Conservation (phyloP, 176 grass and related monocot genomes). For the Raddia guianensis region DNA sequence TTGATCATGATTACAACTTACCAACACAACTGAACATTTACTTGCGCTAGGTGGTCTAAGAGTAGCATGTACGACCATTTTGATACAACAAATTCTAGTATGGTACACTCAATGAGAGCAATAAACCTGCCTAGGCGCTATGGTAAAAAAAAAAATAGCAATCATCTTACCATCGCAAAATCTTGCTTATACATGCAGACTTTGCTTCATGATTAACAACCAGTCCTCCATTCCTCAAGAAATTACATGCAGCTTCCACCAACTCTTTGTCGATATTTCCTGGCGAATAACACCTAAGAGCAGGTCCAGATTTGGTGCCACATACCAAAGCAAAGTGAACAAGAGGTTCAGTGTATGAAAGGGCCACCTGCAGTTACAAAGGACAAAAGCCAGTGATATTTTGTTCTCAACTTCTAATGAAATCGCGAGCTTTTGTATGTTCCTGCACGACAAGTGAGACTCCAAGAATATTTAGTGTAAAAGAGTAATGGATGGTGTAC, state of each 20-base stretch:
- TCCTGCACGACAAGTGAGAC: background rate
- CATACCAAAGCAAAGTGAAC: slow-evolving; percentile 96
- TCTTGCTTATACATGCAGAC: slow-evolving; percentile 70
- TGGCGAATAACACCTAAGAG: slow-evolving; percentile 85
- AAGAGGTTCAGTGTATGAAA: slow-evolving; percentile 84
- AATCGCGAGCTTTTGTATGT: background rate
- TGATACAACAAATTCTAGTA: background rate
- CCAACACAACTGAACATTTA: background rate
- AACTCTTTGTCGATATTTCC: slow-evolving; percentile 94
- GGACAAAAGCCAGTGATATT: slow-evolving; percentile 9
- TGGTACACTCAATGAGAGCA: background rate
- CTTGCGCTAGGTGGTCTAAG: background rate
- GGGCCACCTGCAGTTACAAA: slow-evolving; percentile 66
- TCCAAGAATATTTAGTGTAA: slow-evolving; percentile 16
- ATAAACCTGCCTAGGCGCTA: background rate
- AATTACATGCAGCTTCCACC: slow-evolving; percentile 79
- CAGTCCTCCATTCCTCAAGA: slow-evolving; percentile 79
- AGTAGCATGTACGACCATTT: background rate
- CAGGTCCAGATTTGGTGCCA: slow-evolving; percentile 87
- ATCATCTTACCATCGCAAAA: slow-evolving; percentile 76
- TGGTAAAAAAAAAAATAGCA: slow-evolving; percentile 36
- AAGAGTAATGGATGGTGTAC: background rate
- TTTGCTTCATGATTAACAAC: slow-evolving; percentile 72
- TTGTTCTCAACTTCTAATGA: slow-evolving; percentile 18
- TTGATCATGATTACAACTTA: background rate